Evolutionary conservation across 345 rosid species (phyloP).

Genomic region (Ceriops decandra): DNA sequence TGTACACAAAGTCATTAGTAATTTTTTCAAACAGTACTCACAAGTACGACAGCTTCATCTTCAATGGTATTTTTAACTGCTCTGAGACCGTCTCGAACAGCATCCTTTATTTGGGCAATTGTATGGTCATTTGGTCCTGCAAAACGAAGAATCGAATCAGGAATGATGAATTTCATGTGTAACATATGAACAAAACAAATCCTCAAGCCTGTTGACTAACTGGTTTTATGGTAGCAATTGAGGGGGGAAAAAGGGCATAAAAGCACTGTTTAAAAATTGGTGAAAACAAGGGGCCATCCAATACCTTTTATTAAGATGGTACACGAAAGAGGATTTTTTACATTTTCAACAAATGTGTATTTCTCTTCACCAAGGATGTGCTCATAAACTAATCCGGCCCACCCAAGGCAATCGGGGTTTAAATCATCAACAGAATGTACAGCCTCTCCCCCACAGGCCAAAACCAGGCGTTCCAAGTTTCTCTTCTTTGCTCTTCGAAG

Average conservation of each 20-base stretch:
- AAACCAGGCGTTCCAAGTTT: constrained; percentile 93
- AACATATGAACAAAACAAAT: background rate
- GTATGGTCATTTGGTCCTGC: constrained; percentile 97
- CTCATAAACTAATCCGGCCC: constrained; percentile 98
- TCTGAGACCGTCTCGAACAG: constrained; percentile 94
- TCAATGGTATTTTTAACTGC: constrained; percentile 93
- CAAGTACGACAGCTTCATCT: constrained; percentile 87
- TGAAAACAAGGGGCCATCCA: background rate
- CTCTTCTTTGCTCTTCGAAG: constrained; percentile 98
- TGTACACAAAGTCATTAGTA: no score
- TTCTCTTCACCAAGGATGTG: constrained; percentile 93
- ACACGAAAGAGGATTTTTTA: constrained; percentile 86
- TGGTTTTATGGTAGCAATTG: background rate
- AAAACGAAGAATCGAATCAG: constrained; percentile 8
- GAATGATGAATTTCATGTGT: background rate
- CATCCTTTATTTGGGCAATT: constrained; percentile 96
- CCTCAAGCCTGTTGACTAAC: background rate
- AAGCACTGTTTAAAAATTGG: background rate
- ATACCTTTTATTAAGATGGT: constrained; percentile 92
- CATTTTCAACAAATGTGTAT: constrained; percentile 95
- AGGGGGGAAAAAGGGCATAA: no score
- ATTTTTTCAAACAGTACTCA: constrained; percentile 25
- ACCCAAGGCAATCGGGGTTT: constrained; percentile 87
- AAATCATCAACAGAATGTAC: constrained; percentile 85
- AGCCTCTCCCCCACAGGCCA: constrained; percentile 98